Evolutionary conservation across 495 filamentous ascomycete species (phyloP).

Genomic region (Penicillium robsamsonii): DNA sequence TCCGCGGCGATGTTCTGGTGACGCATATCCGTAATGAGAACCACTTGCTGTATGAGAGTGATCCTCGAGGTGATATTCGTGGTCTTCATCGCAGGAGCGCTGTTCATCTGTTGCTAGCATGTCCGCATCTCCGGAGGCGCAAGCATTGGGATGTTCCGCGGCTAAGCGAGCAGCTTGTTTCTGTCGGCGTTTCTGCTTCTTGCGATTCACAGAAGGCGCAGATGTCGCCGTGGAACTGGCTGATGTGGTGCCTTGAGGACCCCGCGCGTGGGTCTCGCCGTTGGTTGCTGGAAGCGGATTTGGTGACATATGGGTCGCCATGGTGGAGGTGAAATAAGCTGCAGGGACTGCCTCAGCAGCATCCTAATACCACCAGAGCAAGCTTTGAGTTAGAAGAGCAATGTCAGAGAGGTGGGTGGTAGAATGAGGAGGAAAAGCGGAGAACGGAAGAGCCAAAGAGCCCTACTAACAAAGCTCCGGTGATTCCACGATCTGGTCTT

Average conservation of each 20-base stretch:
- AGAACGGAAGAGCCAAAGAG: conserved; percentile 35
- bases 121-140: conserved; percentile 24
- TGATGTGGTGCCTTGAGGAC: conserved; percentile 28
- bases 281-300: conserved; percentile 38
- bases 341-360: conserved; percentile 23
- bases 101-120: conserved; percentile 23
- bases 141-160: conserved; percentile 43
- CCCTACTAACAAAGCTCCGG: conserved; percentile 35
- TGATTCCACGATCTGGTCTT: conserved; percentile 20
- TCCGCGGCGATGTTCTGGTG: conserved; percentile 8
- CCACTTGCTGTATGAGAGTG: conserved; percentile 18
- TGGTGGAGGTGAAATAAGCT: conserved; percentile 27
- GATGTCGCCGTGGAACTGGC: conserved; percentile 36
- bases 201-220: conserved; percentile 64
- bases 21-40: conserved; percentile 21
- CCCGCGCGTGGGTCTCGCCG: conserved; percentile 31
- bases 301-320: conserved; percentile 35
- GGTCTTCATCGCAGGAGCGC: conserved; percentile 32
- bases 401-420: conserved; percentile 18
- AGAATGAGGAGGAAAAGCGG: conserved; percentile 27
- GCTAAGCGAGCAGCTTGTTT: conserved; percentile 74
- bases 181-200: conserved; percentile 84
- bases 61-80: conserved; percentile 29
- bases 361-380: conserved; percentile 9
- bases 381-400: conserved; percentile 7